Base-by-base conservation (phyloP, 257 asterid species). In the Solanum arcanum region DNA sequence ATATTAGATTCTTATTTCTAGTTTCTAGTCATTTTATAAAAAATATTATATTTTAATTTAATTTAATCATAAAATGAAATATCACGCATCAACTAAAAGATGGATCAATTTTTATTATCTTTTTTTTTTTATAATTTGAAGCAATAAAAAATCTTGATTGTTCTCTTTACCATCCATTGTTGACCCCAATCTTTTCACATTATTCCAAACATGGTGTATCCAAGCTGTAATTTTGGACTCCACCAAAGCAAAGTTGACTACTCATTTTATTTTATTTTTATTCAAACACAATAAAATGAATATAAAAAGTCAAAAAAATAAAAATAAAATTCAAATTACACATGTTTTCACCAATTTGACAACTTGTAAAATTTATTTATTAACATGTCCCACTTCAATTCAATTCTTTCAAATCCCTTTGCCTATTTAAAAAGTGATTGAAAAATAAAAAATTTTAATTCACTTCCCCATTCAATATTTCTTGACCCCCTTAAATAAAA, bases 341-440 rank as follows among this genome's bases (percentile, higher is more conserved):
- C 47, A 52, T 70, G 60, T 9, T 2, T 59, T 6, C 72, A 12
- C 93, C 92, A 90, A 86, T 25, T 15, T 25, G 77, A 64, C 91
- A 92, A 87, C 85, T 91, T 89, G 86, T 56, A 23, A 29, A 69
- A 76, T 74, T 84, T 68, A 89, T 83, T 5, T 37, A 37, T 37
- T 78, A 11, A 49, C 88, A 31, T 86, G 86, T 88, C 91, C 87
- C 72, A 89, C 83, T 46, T 44, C 80, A 86, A n/a, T 75, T 76
- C 46, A 72, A 9, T 31, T 70, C 77, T 68, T 66, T 21, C 0
- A 8, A 27, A 23, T 44, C 8, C 66, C 66, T 5, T 15, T 73
- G 27, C 4, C 66, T 78, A 23, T 46, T 46, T 27, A 47, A 44
- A 44, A 44, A 25, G 84, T 44, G 15, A 47, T n/a, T n/a, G 15